Evolutionary conservation across 2,329 filamentous ascomycete genomes (phyloP).

Genomic region (Didymella pinodella): DNA sequence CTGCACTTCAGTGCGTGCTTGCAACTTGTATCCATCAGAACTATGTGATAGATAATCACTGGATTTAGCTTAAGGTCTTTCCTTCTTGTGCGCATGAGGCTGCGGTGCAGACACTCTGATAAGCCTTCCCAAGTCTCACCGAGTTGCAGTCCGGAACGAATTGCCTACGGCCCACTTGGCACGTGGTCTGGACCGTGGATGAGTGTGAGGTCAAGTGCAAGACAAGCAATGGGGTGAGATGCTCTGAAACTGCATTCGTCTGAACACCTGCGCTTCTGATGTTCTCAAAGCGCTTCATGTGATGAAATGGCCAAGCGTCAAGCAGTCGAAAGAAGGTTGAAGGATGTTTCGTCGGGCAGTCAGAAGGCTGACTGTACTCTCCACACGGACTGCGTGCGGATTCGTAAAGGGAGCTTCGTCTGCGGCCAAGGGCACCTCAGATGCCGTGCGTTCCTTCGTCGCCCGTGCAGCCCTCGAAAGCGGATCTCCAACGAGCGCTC

Average conservation of each 20-base stretch:
- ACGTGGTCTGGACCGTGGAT: slow-evolving; percentile 13
- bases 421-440: slow-evolving; percentile 17
- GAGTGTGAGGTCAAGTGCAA: slow-evolving; percentile 13
- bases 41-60: neutral
- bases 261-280: slow-evolving; percentile 10
- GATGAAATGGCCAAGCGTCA: neutral
- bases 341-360: slow-evolving; percentile 1
- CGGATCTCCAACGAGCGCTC: slow-evolving; percentile 15
- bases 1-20: slow-evolving; percentile 14
- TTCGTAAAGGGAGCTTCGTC: slow-evolving; percentile 3
- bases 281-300: slow-evolving; percentile 2
- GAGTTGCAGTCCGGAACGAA: slow-evolving; percentile 6
- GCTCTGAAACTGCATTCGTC: slow-evolving; percentile 15
- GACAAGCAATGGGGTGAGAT: slow-evolving; percentile 3
- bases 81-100: neutral
- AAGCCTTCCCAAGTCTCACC: slow-evolving; percentile 8
- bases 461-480: slow-evolving; percentile 11
- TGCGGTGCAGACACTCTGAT: neutral
- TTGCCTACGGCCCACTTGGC: slow-evolving; percentile 15
- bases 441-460: slow-evolving; percentile 22
- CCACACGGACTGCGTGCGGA: slow-evolving; percentile 2
- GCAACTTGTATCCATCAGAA: slow-evolving; percentile 8
- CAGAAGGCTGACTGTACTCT: slow-evolving; percentile 1
- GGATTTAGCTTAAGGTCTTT: slow-evolving; percentile 1
- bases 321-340: neutral